Evolutionary conservation across 208 protist species (phyloP).

Genomic region (Leptomonas pyrrhocoris): DNA sequence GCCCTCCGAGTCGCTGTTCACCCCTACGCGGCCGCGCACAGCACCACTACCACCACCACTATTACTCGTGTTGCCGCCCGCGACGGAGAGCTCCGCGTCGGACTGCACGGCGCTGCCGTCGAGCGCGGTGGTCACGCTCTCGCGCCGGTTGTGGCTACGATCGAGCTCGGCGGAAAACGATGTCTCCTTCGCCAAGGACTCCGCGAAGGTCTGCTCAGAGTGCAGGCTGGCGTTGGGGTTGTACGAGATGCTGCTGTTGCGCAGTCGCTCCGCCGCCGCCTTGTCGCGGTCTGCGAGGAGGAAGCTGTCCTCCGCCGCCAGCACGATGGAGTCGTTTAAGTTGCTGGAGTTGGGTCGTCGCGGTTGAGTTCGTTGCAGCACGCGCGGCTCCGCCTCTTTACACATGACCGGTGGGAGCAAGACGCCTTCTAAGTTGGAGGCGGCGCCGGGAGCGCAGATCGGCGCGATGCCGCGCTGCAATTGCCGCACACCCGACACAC

Average conservation of each 20-base stretch:
- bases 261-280: slow-evolving; percentile 8
- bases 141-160: slow-evolving; percentile 1
- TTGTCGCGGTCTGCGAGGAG: slow-evolving; percentile 31
- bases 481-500: slow-evolving; percentile 49
- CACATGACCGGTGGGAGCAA: slow-evolving; percentile 70
- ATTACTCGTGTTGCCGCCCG: background rate
- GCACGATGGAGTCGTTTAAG: slow-evolving; percentile 29
- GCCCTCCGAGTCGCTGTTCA: slow-evolving; percentile 29
- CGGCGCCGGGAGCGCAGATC: slow-evolving; percentile 44
- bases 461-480: slow-evolving; percentile 54
- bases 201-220: background rate
- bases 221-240: background rate
- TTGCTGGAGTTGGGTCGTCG: slow-evolving; percentile 6
- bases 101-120: slow-evolving; percentile 10
- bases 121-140: slow-evolving; percentile 8
- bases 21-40: background rate
- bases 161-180: slow-evolving; percentile 2
- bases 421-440: slow-evolving; percentile 72
- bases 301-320: slow-evolving; percentile 28
- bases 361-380: slow-evolving; percentile 3
- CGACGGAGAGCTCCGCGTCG: slow-evolving; percentile 11
- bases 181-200: slow-evolving; percentile 19
- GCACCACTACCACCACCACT: background rate
- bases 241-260: background rate
- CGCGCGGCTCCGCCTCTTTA: slow-evolving; percentile 52